These are phyloP conservation scores for Torulaspora quercuum DNA, from an alignment of 805 yeast species.

Conservation along the genomic window DNA sequence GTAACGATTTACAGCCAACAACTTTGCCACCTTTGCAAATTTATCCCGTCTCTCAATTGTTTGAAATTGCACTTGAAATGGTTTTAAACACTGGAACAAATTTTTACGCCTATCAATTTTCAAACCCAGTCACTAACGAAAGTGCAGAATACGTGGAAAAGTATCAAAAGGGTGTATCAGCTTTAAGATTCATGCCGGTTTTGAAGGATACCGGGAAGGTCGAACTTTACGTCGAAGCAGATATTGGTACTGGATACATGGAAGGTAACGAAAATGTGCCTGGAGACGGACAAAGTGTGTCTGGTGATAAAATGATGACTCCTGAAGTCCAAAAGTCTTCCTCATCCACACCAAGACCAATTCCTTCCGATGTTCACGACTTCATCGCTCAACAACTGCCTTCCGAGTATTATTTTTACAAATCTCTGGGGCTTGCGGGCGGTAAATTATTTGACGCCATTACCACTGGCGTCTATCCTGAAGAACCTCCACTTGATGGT, in stretches of 20 bases:
- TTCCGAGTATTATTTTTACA: conserved; percentile 77
- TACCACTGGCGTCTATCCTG: conserved; percentile 57
- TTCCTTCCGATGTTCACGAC: conserved; percentile 80
- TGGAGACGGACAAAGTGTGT: not conserved
- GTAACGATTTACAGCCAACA: conserved; percentile 68
- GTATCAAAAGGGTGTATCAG: conserved; percentile 65
- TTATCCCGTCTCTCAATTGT: conserved; percentile 32
- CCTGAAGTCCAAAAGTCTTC: conserved; percentile 9
- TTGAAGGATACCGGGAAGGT: conserved; percentile 65
- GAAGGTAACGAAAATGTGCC: conserved; percentile 2
- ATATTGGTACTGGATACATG: conserved; percentile 20
- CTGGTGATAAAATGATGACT: conserved; percentile 1
- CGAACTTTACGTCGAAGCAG: conserved; percentile 49
- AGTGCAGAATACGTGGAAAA: conserved; percentile 40
- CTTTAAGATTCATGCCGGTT: conserved; percentile 71
- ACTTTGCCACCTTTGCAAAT: conserved; percentile 50
- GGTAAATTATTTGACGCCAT: conserved; percentile 63
- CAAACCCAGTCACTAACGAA: conserved; percentile 38
- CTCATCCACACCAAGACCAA: conserved; percentile 16
- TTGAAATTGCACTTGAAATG: conserved; percentile 40
- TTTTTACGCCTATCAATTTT: conserved; percentile 47
- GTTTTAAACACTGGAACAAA: conserved; percentile 42
- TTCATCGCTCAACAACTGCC: conserved; percentile 82
- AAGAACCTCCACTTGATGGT: conserved; percentile 66
- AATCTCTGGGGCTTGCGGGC: conserved; percentile 65